These are phyloP conservation scores for Lonicera japonica DNA, from an alignment of 129 eudicot genomes.

Conservation along the genomic window DNA sequence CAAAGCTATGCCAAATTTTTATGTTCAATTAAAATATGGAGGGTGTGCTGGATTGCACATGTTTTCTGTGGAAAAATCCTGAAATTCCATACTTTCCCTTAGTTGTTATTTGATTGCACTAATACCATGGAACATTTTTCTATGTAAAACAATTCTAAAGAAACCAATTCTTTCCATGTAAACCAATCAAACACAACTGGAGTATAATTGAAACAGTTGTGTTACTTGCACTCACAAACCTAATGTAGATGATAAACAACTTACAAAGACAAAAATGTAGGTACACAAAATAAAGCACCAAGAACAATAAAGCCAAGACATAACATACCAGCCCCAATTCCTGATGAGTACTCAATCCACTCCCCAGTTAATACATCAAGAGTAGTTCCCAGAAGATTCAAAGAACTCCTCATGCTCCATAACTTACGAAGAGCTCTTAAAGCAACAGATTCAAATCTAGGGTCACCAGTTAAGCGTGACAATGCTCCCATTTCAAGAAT, in stretches of 20 bases:
- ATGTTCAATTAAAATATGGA: not conserved
- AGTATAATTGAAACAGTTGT: no score
- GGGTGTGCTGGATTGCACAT: no score
- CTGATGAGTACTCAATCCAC: constrained; percentile 91
- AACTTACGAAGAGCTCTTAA: constrained; percentile 78
- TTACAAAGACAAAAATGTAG: no score
- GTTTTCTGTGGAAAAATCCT: no score
- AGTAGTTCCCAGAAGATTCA: constrained; percentile 89
- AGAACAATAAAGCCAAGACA: not conserved
- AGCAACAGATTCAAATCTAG: constrained; percentile 77
- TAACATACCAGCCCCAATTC: constrained; percentile 90
- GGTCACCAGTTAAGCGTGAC: constrained; percentile 81
- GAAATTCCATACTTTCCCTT: no score
- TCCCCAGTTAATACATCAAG: constrained; percentile 85
- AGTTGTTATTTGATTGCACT: not conserved
- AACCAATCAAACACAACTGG: no score
- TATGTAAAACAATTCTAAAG: not conserved
- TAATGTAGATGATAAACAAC: no score
- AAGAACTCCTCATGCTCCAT: constrained; percentile 97
- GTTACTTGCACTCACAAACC: no score
- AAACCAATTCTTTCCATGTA: not conserved
- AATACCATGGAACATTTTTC: not conserved
- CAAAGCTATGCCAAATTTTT: not conserved
- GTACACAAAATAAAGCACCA: not conserved
- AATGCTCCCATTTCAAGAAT: constrained; percentile 98